phyloP scores from a whole-genome alignment of 208 protist genomes.

The Leptomonas seymouri region DNA sequence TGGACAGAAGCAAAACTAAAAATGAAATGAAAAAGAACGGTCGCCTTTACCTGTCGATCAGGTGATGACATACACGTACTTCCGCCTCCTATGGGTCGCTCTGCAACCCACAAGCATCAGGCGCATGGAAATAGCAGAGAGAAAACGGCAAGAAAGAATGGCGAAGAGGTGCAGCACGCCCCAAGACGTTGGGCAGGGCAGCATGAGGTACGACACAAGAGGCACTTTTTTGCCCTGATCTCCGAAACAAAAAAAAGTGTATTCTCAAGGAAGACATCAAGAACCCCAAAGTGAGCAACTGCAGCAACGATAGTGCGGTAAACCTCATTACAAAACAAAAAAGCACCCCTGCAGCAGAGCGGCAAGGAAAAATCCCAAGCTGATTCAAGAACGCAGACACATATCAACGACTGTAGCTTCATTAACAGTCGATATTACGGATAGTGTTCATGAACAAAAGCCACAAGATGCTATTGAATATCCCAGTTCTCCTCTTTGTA shows the following conservation, averaged over 20 bases:
- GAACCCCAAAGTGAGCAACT: no score
- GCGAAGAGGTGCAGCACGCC: not conserved
- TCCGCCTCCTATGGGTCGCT: constrained; percentile 4
- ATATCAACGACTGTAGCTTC: not conserved
- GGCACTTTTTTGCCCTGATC: no score
- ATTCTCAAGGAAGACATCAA: no score
- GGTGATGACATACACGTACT: not conserved
- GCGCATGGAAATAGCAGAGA: not conserved
- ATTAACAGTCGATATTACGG: not conserved
- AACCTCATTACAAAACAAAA: not conserved
- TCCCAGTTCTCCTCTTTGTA: constrained; percentile 63
- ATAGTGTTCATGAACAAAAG: no score
- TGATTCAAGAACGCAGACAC: not conserved
- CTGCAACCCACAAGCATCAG: not conserved
- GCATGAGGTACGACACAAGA: not conserved
- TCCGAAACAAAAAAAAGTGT: no score
- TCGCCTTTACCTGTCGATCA: not conserved
- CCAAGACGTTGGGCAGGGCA: constrained; percentile 11
- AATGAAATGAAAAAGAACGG: not conserved
- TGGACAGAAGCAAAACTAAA: not conserved
- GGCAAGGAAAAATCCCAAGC: no score
- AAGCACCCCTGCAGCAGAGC: not conserved
- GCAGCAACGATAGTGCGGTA: not conserved
- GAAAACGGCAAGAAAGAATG: not conserved
- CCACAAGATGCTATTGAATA: constrained; percentile 27